Evolutionary conservation across 225 moss, liverwort and hornwort species (phyloP).

Genomic region (Polytrichum commune): DNA sequence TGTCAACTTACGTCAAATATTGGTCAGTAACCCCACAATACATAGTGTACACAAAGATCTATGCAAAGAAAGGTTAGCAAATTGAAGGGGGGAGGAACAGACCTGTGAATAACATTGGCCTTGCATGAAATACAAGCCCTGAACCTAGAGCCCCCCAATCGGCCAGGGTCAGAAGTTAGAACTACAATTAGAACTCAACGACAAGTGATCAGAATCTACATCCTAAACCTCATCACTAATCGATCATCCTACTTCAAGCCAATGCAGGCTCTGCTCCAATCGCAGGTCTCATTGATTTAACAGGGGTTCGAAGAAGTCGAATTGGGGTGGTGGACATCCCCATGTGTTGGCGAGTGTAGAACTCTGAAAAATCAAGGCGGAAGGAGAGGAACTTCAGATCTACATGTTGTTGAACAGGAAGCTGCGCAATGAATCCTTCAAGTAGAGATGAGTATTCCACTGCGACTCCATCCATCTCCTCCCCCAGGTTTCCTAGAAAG

Average conservation of each 20-base stretch:
- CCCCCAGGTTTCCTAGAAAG: conserved; percentile 75
- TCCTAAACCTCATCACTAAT: no score
- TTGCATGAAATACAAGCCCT: neutral
- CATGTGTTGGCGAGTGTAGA: conserved; percentile 93
- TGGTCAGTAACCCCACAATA: no score
- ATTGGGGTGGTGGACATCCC: conserved; percentile 79
- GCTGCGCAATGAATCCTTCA: conserved; percentile 92
- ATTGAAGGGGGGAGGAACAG: neutral
- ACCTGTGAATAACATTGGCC: neutral
- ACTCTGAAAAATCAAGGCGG: conserved; percentile 96
- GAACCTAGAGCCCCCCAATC: neutral
- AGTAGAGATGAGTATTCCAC: conserved; percentile 88
- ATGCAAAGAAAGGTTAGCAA: no score
- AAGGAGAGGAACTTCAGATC: conserved; percentile 97
- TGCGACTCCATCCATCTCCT: conserved; percentile 97
- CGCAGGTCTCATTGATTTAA: conserved; percentile 44
- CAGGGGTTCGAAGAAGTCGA: conserved; percentile 47
- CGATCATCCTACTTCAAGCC: conserved; percentile 19
- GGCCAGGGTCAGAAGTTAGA: no score
- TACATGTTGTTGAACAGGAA: conserved; percentile 94
- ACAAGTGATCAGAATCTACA: no score
- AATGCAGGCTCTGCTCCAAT: conserved; percentile 47
- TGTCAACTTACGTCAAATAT: no score
- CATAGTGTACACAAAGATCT: no score
- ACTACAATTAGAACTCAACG: no score